Evolutionary conservation across 345 rosid species (phyloP).

Genomic region (Kernera saxatilis): DNA sequence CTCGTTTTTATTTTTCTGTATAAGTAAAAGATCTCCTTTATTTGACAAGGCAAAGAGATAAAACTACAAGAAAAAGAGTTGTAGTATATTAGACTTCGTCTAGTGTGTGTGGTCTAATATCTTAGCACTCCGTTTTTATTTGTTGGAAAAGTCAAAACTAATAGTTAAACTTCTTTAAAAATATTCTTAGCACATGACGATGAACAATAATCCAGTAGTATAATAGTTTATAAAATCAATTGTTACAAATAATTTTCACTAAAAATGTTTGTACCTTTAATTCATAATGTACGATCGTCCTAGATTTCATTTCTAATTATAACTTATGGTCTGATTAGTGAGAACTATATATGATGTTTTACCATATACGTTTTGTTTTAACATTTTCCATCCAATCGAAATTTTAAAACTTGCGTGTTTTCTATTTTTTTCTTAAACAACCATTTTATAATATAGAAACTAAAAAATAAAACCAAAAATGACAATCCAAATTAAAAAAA

Average conservation of each 20-base stretch:
- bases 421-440: background rate
- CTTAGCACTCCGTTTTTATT: background rate
- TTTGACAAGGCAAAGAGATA: too few species aligned
- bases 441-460: background rate
- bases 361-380: background rate
- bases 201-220: too few species aligned
- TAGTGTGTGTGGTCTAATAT: background rate
- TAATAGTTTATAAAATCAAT: too few species aligned
- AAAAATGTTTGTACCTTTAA: too few species aligned
- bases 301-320: too few species aligned
- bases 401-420: background rate
- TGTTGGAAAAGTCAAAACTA: background rate
- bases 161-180: too few species aligned
- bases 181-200: too few species aligned
- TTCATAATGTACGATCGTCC: too few species aligned
- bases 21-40: too few species aligned
- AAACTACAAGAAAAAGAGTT: too few species aligned
- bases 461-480: background rate
- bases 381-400: background rate
- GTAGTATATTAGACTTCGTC: background rate
- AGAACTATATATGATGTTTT: background rate
- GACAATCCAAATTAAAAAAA: background rate
- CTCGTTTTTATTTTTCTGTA: too few species aligned
- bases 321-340: background rate
- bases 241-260: too few species aligned